phyloP scores from a whole-genome alignment of 164 flowering plant species.

The Tetracentron sinense region DNA sequence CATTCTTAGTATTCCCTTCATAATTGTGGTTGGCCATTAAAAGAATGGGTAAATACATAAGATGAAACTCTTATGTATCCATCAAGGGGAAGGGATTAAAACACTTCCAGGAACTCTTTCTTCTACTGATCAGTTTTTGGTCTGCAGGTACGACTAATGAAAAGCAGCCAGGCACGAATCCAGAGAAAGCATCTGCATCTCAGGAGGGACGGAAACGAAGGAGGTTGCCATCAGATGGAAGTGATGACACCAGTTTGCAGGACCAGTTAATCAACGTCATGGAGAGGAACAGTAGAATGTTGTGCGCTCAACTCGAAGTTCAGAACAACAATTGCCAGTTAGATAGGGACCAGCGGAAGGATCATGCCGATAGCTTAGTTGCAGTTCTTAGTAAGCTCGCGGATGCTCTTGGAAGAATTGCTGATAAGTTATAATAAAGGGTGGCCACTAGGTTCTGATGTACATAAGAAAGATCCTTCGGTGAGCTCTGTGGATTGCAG shows the following conservation, averaged over 20 bases:
- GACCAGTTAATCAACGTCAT: constrained; percentile 53
- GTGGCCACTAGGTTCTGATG: constrained; percentile 13
- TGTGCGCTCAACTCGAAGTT: constrained; percentile 64
- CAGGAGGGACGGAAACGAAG: constrained; percentile 59
- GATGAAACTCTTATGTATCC: too few species aligned
- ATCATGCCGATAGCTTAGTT: constrained; percentile 47
- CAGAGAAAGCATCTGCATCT: constrained; percentile 50
- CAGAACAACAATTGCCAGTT: constrained; percentile 51
- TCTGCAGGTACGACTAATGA: constrained; percentile 38
- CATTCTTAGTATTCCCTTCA: too few species aligned
- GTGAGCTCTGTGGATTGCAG: neutral
- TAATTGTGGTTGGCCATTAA: too few species aligned
- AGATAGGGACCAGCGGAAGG: constrained; percentile 70
- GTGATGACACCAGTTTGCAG: constrained; percentile 32
- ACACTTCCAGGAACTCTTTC: too few species aligned
- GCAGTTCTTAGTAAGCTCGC: constrained; percentile 75
- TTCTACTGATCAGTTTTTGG: neutral
- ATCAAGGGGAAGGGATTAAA: too few species aligned
- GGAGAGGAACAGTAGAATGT: constrained; percentile 57
- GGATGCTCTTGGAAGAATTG: constrained; percentile 74
- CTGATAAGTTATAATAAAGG: constrained; percentile 58
- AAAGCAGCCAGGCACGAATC: constrained; percentile 34
- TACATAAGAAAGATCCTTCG: constrained; percentile 13
- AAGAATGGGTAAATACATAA: too few species aligned
- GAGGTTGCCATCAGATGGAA: constrained; percentile 33